Evolutionary conservation across 2,329 filamentous ascomycete genomes (phyloP), one percentile per base, ranked within the genome.

Genomic region (Penicillium sp.): DNA sequence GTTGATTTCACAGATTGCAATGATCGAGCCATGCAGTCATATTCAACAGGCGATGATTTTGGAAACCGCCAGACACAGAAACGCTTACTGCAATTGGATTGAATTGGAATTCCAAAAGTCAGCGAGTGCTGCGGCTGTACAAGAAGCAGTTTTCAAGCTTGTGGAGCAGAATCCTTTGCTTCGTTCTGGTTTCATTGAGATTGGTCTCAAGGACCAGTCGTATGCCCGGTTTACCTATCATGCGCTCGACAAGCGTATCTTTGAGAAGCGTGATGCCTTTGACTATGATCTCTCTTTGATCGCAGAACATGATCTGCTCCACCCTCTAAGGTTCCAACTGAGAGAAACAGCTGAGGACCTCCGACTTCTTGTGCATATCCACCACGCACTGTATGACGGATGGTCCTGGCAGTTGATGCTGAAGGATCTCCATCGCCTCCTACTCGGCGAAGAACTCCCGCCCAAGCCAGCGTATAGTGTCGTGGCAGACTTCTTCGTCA

Each of bases 361-460:
- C 2, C 67, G 70, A 35, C 59, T 74, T 1, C 67, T 84, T 11
- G 54, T 91, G 46, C 81, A 88, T 13, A 79, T 96, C 0, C 92
- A 96, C 70, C 93, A 97, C 74, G 87, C 91, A 0, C 73, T 96
- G 1, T 97, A 96, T 69, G 93, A 97, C 73, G 93, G 92, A n/a
- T 97, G 93, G 93, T 93, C 92, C 0, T 83, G 92, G 69, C 89
- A 96, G 53, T 79, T 94, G 33, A 75, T 96, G 0, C 70, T 91
- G 14, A 77, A 82, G 27, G 91, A 96, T 70, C 76, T 96, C 4
- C 79, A 83, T 4, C 69, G 67, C 0, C 64, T 89, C 1, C 67
- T 89, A 69, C 58, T 64, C 18, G 72, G 70, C 7, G 55, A 68
- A 2, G n/a, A 66, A 1, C 39, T 70, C 14, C 63, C 61, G 0